Evolutionary conservation across 805 yeast genomes (phyloP).

Genomic region (Komagataella pseudopastoris): DNA sequence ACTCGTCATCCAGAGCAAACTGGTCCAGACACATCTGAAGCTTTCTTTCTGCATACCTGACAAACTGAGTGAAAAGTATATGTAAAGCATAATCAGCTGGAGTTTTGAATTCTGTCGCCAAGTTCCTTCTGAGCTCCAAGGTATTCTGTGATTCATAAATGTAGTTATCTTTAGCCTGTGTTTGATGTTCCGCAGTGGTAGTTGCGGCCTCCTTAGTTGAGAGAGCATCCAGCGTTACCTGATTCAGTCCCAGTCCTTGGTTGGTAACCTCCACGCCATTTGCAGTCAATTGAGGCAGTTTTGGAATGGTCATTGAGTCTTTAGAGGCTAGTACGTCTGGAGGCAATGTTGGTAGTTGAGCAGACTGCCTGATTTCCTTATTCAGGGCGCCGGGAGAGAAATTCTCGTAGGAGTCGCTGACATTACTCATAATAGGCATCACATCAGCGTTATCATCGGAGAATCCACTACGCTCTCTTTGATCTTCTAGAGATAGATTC

Average conservation of each 20-base stretch:
- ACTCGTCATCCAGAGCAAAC: constrained; percentile 55
- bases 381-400: not conserved
- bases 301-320: not conserved
- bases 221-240: not conserved
- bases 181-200: not conserved
- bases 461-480: not conserved
- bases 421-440: not conserved
- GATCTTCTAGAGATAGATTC: not conserved
- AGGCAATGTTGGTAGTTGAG: not conserved
- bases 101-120: constrained; percentile 24
- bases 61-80: constrained; percentile 89
- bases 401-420: not conserved
- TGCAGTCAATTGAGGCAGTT: not conserved
- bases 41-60: constrained; percentile 84
- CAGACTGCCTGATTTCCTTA: not conserved
- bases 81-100: constrained; percentile 90
- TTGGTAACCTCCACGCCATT: not conserved
- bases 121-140: not conserved
- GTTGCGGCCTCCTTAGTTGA: not conserved
- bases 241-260: not conserved
- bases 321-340: not conserved
- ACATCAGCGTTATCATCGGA: not conserved
- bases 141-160: not conserved
- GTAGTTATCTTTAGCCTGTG: not conserved
- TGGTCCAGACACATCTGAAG: constrained; percentile 56